phyloP scores from a whole-genome alignment of 140 eudicot genomes.

The Ambrosia hybrid region DNA sequence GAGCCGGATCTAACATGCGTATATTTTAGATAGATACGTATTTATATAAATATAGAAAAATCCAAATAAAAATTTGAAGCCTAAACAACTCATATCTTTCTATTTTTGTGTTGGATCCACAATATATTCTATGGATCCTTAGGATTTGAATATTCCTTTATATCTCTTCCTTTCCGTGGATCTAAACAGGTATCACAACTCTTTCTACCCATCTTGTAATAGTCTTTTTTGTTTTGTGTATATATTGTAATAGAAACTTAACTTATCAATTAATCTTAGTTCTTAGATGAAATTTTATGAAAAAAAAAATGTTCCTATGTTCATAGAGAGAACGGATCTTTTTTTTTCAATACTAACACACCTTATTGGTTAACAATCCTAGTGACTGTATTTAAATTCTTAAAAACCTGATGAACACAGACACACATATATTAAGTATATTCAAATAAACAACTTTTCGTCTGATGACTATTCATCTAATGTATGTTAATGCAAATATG shows the following conservation, averaged over 20 bases:
- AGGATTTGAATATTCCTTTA: slow-evolving; percentile 13
- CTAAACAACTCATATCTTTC: neutral
- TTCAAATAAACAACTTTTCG: neutral
- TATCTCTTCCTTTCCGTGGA: neutral
- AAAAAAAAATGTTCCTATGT: neutral
- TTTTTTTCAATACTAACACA: neutral
- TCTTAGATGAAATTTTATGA: neutral
- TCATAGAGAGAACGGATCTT: neutral
- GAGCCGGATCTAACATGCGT: neutral
- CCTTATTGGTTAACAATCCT: slow-evolving; percentile 1
- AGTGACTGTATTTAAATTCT: neutral
- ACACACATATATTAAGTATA: neutral
- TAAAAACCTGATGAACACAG: neutral
- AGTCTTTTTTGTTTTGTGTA: neutral
- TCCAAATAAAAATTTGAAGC: neutral
- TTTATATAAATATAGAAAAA: slow-evolving; percentile 4
- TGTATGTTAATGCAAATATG: neutral
- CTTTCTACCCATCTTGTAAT: neutral
- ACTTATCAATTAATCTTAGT: neutral
- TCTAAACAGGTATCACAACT: neutral
- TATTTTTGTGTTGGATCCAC: slow-evolving; percentile 13
- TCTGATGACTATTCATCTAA: neutral
- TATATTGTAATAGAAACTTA: neutral
- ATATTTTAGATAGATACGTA: slow-evolving; percentile 9
- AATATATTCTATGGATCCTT: slow-evolving; percentile 20